These are phyloP conservation scores for Cyberlindnera mycetangii DNA, from an alignment of 805 yeast species.

Conservation along the genomic window DNA sequence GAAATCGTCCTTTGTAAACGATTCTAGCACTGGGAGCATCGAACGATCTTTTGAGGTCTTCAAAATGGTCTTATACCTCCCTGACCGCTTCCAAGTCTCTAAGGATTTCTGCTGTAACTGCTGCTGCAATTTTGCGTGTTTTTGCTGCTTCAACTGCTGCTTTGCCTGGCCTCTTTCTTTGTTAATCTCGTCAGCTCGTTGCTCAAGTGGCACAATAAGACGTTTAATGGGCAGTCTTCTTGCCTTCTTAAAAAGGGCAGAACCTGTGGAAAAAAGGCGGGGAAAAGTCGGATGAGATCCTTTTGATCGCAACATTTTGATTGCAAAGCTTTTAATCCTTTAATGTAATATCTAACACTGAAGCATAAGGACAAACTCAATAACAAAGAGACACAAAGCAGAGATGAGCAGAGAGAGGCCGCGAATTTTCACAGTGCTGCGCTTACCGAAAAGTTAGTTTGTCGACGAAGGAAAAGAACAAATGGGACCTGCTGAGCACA, in stretches of 20 bases:
- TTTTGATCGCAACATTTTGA: background rate
- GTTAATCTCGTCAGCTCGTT: slow-evolving; percentile 10
- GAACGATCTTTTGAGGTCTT: slow-evolving; percentile 6
- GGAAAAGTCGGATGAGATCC: background rate
- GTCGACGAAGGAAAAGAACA: slow-evolving; percentile 5
- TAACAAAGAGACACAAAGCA: background rate
- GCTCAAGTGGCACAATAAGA: slow-evolving; percentile 16
- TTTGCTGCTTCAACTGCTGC: slow-evolving; percentile 6
- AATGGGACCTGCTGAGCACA: too few species aligned
- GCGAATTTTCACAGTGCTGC: slow-evolving; percentile 5
- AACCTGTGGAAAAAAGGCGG: slow-evolving; percentile 5
- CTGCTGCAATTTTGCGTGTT: background rate
- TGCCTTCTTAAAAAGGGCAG: slow-evolving; percentile 6
- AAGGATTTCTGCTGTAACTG: background rate
- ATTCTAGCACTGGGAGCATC: slow-evolving; percentile 21
- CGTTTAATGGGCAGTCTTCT: slow-evolving; percentile 18
- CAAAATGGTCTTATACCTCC: background rate
- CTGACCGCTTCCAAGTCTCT: background rate
- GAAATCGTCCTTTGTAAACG: slow-evolving; percentile 30
- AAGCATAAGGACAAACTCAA: too few species aligned
- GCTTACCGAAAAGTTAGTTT: slow-evolving; percentile 5
- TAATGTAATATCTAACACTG: too few species aligned
- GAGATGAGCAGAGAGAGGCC: background rate
- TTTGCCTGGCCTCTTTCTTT: slow-evolving; percentile 7
- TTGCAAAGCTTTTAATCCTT: background rate